Percentiles rank a stretch among this genome's conserved stretches.
These are phyloP conservation scores for Flagelloscypha sp. DNA, from an alignment of 768 basidiomycete genomes.

Conservation along the genomic window DNA sequence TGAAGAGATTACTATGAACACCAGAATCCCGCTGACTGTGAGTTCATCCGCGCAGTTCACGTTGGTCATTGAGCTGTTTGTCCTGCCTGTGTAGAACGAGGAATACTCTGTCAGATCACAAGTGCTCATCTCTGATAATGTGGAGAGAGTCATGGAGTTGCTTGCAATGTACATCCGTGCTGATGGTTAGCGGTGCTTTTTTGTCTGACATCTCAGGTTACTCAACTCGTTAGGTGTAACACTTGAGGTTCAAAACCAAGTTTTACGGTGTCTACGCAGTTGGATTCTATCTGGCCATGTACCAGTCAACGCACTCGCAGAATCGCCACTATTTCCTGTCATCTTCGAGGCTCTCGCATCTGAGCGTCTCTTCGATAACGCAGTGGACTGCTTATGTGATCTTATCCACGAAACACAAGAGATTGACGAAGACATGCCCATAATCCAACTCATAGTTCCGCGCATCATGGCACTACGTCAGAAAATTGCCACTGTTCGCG, in stretches of 20 bases:
- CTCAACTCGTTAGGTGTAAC: slow-evolving; percentile 65
- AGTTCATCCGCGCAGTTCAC: slow-evolving; percentile 22
- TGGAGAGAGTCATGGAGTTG: slow-evolving; percentile 65
- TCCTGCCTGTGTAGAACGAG: slow-evolving; percentile 45
- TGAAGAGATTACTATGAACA: slow-evolving; percentile 79
- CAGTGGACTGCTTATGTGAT: slow-evolving; percentile 88
- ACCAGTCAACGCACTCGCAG: slow-evolving; percentile 48
- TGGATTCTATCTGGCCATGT: slow-evolving; percentile 91
- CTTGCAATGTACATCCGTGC: slow-evolving; percentile 87
- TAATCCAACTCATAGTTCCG: slow-evolving; percentile 84
- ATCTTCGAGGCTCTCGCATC: slow-evolving; percentile 79
- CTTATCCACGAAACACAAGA: slow-evolving; percentile 98
- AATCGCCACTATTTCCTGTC: slow-evolving; percentile 73
- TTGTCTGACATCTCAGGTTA: slow-evolving; percentile 2
- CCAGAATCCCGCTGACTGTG: slow-evolving; percentile 82
- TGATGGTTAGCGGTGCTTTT: slow-evolving; percentile 38
- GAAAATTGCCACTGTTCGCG: slow-evolving; percentile 47
- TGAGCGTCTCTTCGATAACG: slow-evolving; percentile 86
- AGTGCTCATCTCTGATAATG: slow-evolving; percentile 58
- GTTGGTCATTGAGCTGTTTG: not conserved
- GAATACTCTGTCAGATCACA: slow-evolving; percentile 60
- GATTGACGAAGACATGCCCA: slow-evolving; percentile 84
- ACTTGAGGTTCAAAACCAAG: slow-evolving; percentile 61
- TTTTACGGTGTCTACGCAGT: slow-evolving; percentile 77
- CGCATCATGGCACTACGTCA: slow-evolving; percentile 69